Conservation (phyloP, 1,284 basidiomycete species). For the Irpex lacteus region DNA sequence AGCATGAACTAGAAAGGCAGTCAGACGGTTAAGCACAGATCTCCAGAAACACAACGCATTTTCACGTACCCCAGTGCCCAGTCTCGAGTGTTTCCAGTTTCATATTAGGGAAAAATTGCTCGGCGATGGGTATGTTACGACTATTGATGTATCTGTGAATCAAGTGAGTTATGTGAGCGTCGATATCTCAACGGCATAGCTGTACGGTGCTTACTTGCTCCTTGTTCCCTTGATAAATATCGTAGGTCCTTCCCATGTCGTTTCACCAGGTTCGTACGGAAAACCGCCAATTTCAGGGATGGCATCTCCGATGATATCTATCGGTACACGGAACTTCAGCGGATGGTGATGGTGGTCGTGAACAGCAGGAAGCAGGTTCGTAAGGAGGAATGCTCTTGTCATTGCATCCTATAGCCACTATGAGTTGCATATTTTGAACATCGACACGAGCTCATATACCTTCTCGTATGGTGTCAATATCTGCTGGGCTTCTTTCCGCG, state of each 20-base stretch:
- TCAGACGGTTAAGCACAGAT: conserved; percentile 2
- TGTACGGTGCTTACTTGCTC: conserved; percentile 54
- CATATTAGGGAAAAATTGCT: conserved; percentile 69
- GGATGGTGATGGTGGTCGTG: conserved; percentile 27
- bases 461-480: conserved; percentile 63
- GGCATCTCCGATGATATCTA: conserved; percentile 60
- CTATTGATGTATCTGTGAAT: conserved; percentile 65
- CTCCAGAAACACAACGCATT: conserved; percentile 1
- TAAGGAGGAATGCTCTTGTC: conserved; percentile 78
- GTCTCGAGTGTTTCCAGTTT: conserved; percentile 53
- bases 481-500: conserved; percentile 63
- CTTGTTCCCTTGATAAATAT: conserved; percentile 79
- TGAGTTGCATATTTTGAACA: neutral
- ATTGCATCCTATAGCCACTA: conserved; percentile 41
- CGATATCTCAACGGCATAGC: neutral
- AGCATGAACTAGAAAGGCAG: conserved; percentile 45
- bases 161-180: neutral
- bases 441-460: conserved; percentile 31
- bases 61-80: conserved; percentile 65
- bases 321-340: conserved; percentile 69
- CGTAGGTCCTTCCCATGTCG: conserved; percentile 57
- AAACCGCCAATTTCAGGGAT: conserved; percentile 74
- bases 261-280: conserved; percentile 61
- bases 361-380: conserved; percentile 59
- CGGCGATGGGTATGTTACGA: conserved; percentile 54